Conservation (phyloP, 805 yeast genomes). For the Ogataea pignaliae region DNA sequence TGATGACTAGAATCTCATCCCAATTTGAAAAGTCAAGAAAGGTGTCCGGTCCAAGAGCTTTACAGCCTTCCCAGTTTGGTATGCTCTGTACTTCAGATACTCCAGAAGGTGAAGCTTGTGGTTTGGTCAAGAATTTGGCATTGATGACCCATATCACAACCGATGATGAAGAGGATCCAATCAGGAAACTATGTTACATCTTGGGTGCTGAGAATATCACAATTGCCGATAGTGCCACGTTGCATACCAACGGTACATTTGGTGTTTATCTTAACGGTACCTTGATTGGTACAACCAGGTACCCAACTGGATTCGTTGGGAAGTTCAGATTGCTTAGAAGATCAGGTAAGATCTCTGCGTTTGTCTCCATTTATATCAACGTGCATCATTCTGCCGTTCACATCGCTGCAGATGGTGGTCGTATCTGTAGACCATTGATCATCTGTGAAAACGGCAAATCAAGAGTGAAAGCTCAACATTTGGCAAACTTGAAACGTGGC, state of each 20-base stretch:
- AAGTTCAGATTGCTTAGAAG: constrained; percentile 80
- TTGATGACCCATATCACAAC: constrained; percentile 98
- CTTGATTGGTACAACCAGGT: constrained; percentile 81
- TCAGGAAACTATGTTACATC: constrained; percentile 66
- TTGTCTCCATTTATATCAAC: constrained; percentile 86
- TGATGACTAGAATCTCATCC: constrained; percentile 99
- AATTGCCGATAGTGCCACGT: constrained; percentile 73
- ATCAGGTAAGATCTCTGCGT: constrained; percentile 79
- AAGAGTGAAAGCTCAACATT: constrained; percentile 67
- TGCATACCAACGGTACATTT: constrained; percentile 73
- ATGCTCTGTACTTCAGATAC: constrained; percentile 99
- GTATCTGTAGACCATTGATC: constrained; percentile 94
- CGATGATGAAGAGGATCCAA: constrained; percentile 93
- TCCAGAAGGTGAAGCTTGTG: constrained; percentile 99
- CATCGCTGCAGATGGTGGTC: constrained; percentile 98
- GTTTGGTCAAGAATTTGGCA: constrained; percentile 93
- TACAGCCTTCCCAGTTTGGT: constrained; percentile 98
- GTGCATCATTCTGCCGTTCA: constrained; percentile 90
- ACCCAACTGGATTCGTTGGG: constrained; percentile 75
- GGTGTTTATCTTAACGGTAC: constrained; percentile 95
- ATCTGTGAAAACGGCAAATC: constrained; percentile 73
- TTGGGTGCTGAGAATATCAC: constrained; percentile 89
- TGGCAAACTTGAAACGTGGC: constrained; percentile 58
- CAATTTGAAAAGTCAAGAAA: constrained; percentile 97
- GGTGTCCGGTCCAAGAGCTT: constrained; percentile 97